Percentiles rank a stretch among this genome's conserved stretches.
These are phyloP conservation scores for Curvularia lunata DNA, from an alignment of 2,329 filamentous ascomycete species.

Conservation along the genomic window DNA sequence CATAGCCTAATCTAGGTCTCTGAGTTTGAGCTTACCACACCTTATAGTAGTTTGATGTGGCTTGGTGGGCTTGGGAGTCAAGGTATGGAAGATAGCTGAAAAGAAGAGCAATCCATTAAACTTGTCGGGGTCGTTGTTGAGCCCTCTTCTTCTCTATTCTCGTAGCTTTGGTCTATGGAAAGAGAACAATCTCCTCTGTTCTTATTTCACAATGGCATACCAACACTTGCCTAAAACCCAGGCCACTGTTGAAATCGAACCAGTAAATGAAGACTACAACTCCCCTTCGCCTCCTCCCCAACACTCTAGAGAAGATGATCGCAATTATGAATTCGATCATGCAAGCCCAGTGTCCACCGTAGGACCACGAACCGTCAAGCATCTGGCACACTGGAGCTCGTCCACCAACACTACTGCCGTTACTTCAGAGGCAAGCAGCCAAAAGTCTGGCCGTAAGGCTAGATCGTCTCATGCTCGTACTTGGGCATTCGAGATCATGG, in stretches of 20 bases:
- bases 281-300: slow-evolving; percentile 8
- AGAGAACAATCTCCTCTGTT: background rate
- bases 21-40: slow-evolving; percentile 4
- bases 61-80: slow-evolving; percentile 4
- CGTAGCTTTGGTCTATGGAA: background rate
- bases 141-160: background rate
- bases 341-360: slow-evolving; percentile 8
- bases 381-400: slow-evolving; percentile 13
- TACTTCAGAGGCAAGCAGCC: slow-evolving; percentile 15
- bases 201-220: slow-evolving; percentile 9
- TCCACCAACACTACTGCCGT: slow-evolving; percentile 15
- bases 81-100: background rate
- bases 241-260: slow-evolving; percentile 7
- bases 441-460: slow-evolving; percentile 12
- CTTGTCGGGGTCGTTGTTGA: slow-evolving; percentile 3
- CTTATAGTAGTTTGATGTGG: slow-evolving; percentile 3
- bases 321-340: slow-evolving; percentile 14
- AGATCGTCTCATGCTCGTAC: slow-evolving; percentile 9
- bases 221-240: slow-evolving; percentile 14
- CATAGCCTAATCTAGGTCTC: slow-evolving; percentile 2
- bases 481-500: slow-evolving; percentile 21
- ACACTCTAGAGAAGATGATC: slow-evolving; percentile 6
- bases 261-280: slow-evolving; percentile 6
- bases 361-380: slow-evolving; percentile 9
- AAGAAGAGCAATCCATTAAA: background rate